Evolutionary conservation across 441 rosid species (phyloP).

Genomic region (Melastoma candidum): DNA sequence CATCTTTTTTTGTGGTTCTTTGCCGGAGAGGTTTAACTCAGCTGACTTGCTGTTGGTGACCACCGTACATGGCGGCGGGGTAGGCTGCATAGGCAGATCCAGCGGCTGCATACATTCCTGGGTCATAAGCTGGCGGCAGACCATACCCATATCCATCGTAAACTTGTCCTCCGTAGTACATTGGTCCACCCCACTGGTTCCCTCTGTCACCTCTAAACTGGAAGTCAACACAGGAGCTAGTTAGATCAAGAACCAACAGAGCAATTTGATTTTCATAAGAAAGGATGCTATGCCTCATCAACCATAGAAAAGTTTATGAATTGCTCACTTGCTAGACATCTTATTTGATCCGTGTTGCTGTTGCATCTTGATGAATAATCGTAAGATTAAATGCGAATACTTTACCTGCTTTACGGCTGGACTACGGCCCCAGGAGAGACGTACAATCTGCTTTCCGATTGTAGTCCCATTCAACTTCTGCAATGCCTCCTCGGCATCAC

Average conservation of each 20-base stretch:
- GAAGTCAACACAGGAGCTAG: slow-evolving; percentile 10
- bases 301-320: no score
- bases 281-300: no score
- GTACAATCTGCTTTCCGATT: slow-evolving; percentile 83
- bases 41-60: slow-evolving; percentile 95
- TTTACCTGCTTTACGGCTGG: slow-evolving; percentile 77
- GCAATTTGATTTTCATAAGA: no score
- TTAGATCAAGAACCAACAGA: no score
- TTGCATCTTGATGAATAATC: no score
- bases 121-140: slow-evolving; percentile 56
- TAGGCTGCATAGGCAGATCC: slow-evolving; percentile 52
- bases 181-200: slow-evolving; percentile 56
- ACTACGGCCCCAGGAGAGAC: slow-evolving; percentile 94
- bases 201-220: slow-evolving; percentile 58
- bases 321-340: no score
- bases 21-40: slow-evolving; percentile 16
- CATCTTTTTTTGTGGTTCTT: no score
- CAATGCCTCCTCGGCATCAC: slow-evolving; percentile 66
- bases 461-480: slow-evolving; percentile 63
- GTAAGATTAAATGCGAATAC: background rate
- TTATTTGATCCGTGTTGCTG: no score
- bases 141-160: slow-evolving; percentile 76
- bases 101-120: slow-evolving; percentile 49
- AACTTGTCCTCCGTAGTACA: slow-evolving; percentile 62
- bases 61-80: slow-evolving; percentile 48